phyloP scores from a whole-genome alignment of 257 asterid species.

The Thymus mandschuricus region DNA sequence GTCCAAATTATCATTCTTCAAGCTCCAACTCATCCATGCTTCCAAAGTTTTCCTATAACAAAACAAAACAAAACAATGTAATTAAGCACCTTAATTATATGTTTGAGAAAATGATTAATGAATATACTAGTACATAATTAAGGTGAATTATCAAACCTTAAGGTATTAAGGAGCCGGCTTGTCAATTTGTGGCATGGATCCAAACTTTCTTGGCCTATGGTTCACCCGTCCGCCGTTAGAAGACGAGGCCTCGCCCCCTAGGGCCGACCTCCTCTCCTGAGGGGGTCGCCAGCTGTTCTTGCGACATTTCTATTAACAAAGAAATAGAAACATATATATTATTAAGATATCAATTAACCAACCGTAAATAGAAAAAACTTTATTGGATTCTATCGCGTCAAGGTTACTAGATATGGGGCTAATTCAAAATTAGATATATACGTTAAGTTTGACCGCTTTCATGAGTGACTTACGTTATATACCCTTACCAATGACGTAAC shows the following conservation, averaged over 20 bases:
- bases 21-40: background rate
- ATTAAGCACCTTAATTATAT: no score
- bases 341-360: no score
- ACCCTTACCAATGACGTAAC: no score
- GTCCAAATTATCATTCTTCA: background rate
- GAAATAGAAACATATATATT: no score
- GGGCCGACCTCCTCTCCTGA: slow-evolving; percentile 14
- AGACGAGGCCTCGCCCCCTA: background rate
- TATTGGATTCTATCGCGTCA: background rate
- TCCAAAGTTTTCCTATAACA: background rate
- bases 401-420: no score
- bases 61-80: background rate
- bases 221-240: slow-evolving; percentile 7
- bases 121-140: no score
- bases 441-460: no score
- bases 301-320: slow-evolving; percentile 45
- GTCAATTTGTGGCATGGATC: slow-evolving; percentile 42
- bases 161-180: background rate
- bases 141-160: background rate
- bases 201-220: slow-evolving; percentile 38
- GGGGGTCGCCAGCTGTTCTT: slow-evolving; percentile 50
- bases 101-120: background rate
- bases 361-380: no score
- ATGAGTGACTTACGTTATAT: no score
- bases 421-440: no score